A percentile compares a stretch with the other conserved stretches of the same genome.
These are phyloP conservation scores for Podospora pseudocomata DNA, from an alignment of 495 filamentous ascomycete genomes.

Conservation along the genomic window DNA sequence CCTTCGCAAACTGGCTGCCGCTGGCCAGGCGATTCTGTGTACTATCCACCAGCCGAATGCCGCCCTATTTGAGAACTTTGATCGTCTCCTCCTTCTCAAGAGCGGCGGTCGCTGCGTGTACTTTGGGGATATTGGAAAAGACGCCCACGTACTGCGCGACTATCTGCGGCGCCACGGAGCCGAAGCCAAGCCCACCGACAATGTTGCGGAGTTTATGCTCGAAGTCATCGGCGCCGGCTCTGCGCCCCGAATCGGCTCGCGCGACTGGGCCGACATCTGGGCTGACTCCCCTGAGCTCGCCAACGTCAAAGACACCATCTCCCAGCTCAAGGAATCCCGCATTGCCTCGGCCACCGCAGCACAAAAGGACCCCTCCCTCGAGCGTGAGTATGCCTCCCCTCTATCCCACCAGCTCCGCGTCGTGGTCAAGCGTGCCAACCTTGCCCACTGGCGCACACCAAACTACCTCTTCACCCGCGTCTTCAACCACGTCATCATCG, in stretches of 20 bases:
- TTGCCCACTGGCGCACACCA: constrained; percentile 68
- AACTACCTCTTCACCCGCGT: constrained; percentile 77
- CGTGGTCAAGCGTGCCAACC: constrained; percentile 60
- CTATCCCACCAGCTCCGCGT: constrained; percentile 65
- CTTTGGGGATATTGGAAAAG: constrained; percentile 58
- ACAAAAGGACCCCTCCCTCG: constrained; percentile 36
- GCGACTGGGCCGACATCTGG: constrained; percentile 82
- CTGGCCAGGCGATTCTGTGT: constrained; percentile 84
- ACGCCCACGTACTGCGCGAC: constrained; percentile 44
- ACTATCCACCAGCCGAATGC: constrained; percentile 92
- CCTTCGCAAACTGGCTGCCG: constrained; percentile 74
- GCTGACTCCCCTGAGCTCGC: constrained; percentile 65
- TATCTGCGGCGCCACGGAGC: constrained; percentile 55
- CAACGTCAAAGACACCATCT: constrained; percentile 61
- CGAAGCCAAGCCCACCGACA: constrained; percentile 53
- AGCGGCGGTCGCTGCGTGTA: constrained; percentile 70
- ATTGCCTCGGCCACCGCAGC: constrained; percentile 40
- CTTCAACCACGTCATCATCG: constrained; percentile 70
- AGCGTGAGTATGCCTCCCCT: constrained; percentile 73
- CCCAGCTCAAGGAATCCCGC: constrained; percentile 59
- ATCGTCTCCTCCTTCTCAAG: constrained; percentile 65
- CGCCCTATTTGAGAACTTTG: constrained; percentile 78
- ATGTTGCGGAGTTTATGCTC: constrained; percentile 85
- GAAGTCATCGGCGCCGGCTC: constrained; percentile 80
- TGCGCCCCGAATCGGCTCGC: constrained; percentile 64